Conservation (phyloP, 345 rosid species). For the Gossypioides kirkii region DNA sequence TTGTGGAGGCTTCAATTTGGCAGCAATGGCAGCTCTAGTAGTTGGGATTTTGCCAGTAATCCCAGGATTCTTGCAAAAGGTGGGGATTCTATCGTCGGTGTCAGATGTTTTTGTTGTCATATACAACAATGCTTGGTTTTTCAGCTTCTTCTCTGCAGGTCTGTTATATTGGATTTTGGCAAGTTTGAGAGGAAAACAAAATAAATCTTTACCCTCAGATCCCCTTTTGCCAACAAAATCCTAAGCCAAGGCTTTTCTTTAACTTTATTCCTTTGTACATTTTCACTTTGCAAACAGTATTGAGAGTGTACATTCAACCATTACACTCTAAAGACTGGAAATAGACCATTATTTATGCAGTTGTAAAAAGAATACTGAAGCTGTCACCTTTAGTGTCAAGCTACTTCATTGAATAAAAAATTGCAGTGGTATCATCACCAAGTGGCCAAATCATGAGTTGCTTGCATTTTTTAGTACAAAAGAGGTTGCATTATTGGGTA, state of each 20-base stretch:
- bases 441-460: neutral
- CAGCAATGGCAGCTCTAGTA: slow-evolving; percentile 51
- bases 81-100: slow-evolving; percentile 42
- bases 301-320: neutral
- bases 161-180: slow-evolving; percentile 54
- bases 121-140: slow-evolving; percentile 88
- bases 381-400: neutral
- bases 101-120: slow-evolving; percentile 40
- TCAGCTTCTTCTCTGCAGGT: slow-evolving; percentile 68
- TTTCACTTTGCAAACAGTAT: too few relatives aligned
- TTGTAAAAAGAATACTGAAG: neutral
- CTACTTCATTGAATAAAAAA: neutral
- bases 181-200: slow-evolving; percentile 29
- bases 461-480: neutral
- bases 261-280: neutral
- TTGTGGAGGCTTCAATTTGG: slow-evolving; percentile 57
- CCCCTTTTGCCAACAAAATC: slow-evolving; percentile 27
- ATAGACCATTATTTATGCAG: neutral
- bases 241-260: neutral
- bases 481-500: neutral
- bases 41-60: slow-evolving; percentile 74
- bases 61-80: slow-evolving; percentile 76
- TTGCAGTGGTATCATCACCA: neutral
- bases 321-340: neutral
- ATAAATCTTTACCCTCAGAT: slow-evolving; percentile 27